Evolutionary conservation across 495 filamentous ascomycete species (phyloP), one percentile per base, ranked within the genome.

Genomic region (Poronia punctata): DNA sequence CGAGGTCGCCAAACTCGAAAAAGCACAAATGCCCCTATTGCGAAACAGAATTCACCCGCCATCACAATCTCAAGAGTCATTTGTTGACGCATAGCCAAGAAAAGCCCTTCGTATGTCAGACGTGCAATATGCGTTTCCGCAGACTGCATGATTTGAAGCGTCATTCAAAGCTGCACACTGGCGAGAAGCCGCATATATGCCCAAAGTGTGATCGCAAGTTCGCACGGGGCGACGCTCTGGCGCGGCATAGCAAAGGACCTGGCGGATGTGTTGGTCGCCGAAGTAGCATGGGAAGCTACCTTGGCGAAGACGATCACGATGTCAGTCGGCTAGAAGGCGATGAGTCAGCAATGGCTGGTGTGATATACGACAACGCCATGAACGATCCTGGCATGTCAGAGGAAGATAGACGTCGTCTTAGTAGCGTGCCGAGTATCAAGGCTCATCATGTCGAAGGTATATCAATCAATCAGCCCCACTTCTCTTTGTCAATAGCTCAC

Each of bases 51-150:
- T 99, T 99, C 52, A 99, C 92, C 7, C 76, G 92, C 7, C 93
- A 97, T 56, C 92, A 99, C 57, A 99, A 99, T 49, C 76, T 99
- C n/a, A 99, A 99, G 62, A 95, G 87, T 46, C 92, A 99, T 67
- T 76, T 99, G 23, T 76, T 99, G 43, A 99, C 92, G 0, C 92
- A 99, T 56, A 95, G 90, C 49, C 92, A 99, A 64, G 93, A 97
- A 61, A 99, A 99, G 59, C 92, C 92, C 0, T 99, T 88, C 54
- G 76, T 86, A 16, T 99, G 92, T 53, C 76, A 84, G 40, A 85
- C 83, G 15, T 99, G 92, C 54, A 76, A 89, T 36, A 80, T 88
- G 47, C 78, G 89, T 18, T 99, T 99, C 59, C 79, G 92, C 33
- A 76, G 92, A 43, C 70, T 97, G 18, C 92, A 99, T 54, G 92